Evolutionary conservation across 108 stramenopile species (phyloP), one percentile per base, ranked within the genome.

Genomic region (Fragilariopsis cylindrus): DNA sequence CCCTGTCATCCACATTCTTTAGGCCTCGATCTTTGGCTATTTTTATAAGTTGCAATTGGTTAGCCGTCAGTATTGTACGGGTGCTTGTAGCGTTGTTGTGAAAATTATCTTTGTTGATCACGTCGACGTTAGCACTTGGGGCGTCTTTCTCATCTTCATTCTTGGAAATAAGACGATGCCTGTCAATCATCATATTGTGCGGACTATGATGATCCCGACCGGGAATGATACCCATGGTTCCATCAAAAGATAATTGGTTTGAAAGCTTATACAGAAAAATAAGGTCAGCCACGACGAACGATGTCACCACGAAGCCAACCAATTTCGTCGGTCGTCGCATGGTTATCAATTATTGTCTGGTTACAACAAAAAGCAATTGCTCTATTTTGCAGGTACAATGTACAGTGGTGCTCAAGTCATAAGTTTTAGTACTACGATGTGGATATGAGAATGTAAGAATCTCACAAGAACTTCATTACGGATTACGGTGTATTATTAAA

Each of bases 1-100:
- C 67, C 19, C 50, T 68, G 67, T 68, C 67, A 18, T 68, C 50
- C 18, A 73, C 11, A 64, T 63, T 68, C 5, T n/a, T 18, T 8
- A 50, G 49, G 48, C 67, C 67, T 21, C 19, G 4, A 5, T 68
- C 49, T 52, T 50, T 50, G 12, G 67, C 67, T 16, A 68, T 49
- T 21, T 18, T 3, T 47, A 68, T 68, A n/a, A 50, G 30, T 21
- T 48, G 7, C 13, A 52, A 49, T 68, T 68, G 67, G 2, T 48
- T 44, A 5, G 47, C 62, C 42, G 62, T 63, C 4, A 44, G 62
- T n/a, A 12, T 12, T 44, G 6, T 43, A 3, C 7, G 42, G 45
- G 9, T 44, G 9, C 12, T 11, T 63, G 5, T 41, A 5, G 7
- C 43, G 15, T 43, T 45, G 4, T 16, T 12, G 15, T 8, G 8